A percentile compares a stretch with the other conserved stretches of the same genome.
phyloP scores from a whole-genome alignment of 2,329 filamentous ascomycete species.

The Calonectria henricotiae region DNA sequence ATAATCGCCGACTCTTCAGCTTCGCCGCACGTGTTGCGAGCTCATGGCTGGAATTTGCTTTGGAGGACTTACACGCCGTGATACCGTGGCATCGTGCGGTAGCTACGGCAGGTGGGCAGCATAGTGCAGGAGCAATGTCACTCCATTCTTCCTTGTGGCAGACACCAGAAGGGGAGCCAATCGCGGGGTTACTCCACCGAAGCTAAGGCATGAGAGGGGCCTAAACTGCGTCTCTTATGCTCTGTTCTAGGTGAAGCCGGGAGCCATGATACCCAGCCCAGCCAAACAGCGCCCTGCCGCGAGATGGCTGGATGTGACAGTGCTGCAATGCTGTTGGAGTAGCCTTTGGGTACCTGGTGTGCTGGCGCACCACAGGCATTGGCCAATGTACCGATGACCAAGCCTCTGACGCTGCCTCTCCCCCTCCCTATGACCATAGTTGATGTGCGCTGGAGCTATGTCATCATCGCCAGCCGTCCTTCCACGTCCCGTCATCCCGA shows the following conservation, averaged over 20 bases:
- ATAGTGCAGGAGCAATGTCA: conserved; percentile 4
- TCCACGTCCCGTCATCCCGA: conserved; percentile 3
- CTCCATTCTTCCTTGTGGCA: conserved; percentile 18
- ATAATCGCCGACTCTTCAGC: background rate
- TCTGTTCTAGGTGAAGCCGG: conserved; percentile 7
- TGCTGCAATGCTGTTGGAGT: background rate
- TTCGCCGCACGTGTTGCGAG: conserved; percentile 1
- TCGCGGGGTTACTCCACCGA: conserved; percentile 12
- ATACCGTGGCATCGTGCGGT: background rate
- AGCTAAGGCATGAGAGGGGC: background rate
- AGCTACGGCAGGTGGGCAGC: background rate
- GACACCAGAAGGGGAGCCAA: background rate
- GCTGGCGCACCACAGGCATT: background rate
- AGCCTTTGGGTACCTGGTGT: conserved; percentile 3
- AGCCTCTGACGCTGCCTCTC: conserved; percentile 11
- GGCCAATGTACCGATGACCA: conserved; percentile 4
- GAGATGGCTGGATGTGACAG: conserved; percentile 19
- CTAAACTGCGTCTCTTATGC: background rate
- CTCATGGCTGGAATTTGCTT: background rate
- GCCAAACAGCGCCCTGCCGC: conserved; percentile 1
- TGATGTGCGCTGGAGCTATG: conserved; percentile 16
- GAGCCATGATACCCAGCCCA: conserved; percentile 8
- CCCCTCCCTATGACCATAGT: background rate
- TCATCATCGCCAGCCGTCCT: conserved; percentile 27
- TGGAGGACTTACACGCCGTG: background rate